Percentiles rank a stretch among this genome's conserved stretches.
phyloP scores from a whole-genome alignment of 257 asterid genomes.

The Ballota nigra region DNA sequence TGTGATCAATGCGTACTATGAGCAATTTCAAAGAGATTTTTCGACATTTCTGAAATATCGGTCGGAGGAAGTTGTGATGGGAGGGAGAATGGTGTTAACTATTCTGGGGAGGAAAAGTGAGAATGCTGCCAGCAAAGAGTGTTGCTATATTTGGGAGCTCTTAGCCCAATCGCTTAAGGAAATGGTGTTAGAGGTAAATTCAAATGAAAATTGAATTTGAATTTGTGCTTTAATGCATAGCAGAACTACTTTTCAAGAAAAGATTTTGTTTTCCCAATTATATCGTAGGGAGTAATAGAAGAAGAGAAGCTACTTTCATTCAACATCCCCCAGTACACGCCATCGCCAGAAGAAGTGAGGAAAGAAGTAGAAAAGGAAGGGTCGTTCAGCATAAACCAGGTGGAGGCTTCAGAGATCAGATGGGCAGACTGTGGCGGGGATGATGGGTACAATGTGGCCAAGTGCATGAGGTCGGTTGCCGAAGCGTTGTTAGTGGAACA shows the following conservation, averaged over 20 bases:
- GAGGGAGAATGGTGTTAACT: constrained; percentile 71
- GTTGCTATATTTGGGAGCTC: constrained; percentile 63
- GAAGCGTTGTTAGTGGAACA: constrained; percentile 59
- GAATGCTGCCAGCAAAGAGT: constrained; percentile 46
- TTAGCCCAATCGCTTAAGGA: constrained; percentile 45
- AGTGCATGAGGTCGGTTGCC: constrained; percentile 64
- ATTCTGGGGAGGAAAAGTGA: constrained; percentile 56
- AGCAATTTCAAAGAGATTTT: constrained; percentile 58
- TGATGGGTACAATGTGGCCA: constrained; percentile 43
- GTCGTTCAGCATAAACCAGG: constrained; percentile 41
- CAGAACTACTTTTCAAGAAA: too few relatives aligned
- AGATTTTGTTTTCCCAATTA: too few relatives aligned
- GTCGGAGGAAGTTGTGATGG: constrained; percentile 48
- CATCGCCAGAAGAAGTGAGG: constrained; percentile 48
- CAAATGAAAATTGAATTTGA: too few relatives aligned
- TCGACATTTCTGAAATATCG: constrained; percentile 47
- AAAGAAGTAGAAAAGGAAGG: constrained; percentile 46
- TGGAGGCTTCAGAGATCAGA: constrained; percentile 37
- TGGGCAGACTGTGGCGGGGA: constrained; percentile 43
- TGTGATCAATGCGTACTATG: constrained; percentile 50
- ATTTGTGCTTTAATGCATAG: too few relatives aligned
- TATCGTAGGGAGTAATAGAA: constrained; percentile 43
- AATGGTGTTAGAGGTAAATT: constrained; percentile 45
- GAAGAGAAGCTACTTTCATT: constrained; percentile 48
- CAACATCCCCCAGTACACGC: constrained; percentile 64